A percentile compares a stretch with the other conserved stretches of the same genome.
Conservation (phyloP, 176 grass and related monocot genomes). For the Eragrostis nindensis region DNA sequence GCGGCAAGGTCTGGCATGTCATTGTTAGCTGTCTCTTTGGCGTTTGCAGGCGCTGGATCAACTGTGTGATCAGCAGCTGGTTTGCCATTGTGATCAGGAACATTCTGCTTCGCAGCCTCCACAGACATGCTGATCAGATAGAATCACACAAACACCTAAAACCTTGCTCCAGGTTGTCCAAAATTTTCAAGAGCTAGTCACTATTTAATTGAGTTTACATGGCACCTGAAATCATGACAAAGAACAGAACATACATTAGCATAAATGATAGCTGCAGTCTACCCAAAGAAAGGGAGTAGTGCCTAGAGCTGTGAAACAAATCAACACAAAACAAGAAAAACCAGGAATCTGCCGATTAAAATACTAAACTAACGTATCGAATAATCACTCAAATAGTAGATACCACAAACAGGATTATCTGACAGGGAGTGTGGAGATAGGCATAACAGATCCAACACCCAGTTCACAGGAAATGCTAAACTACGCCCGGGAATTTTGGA, state of each 20-base stretch:
- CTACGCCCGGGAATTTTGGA: not conserved
- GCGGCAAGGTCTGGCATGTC: not conserved
- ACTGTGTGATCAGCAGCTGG: not conserved
- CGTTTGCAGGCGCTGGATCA: conserved; percentile 29
- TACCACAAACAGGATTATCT: conserved; percentile 2
- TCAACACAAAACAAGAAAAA: too few species aligned
- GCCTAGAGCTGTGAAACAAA: too few species aligned
- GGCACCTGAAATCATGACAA: conserved; percentile 26
- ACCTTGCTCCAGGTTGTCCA: not conserved
- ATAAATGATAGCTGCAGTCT: not conserved
- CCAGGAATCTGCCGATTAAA: not conserved
- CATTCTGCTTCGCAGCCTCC: conserved; percentile 29
- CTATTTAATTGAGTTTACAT: conserved; percentile 4
- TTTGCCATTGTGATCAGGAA: conserved; percentile 26
- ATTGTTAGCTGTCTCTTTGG: not conserved
- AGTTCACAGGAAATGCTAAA: not conserved
- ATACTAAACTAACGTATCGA: not conserved
- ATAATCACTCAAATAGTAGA: not conserved
- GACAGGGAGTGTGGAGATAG: not conserved
- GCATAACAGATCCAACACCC: conserved; percentile 27
- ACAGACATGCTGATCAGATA: conserved; percentile 33
- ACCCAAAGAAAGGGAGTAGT: not conserved
- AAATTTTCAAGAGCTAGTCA: not conserved
- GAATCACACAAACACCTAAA: not conserved
- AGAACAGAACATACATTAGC: not conserved